Evolutionary conservation across 2,329 filamentous ascomycete species (phyloP).

Genomic region (Ophiostoma ulmi): DNA sequence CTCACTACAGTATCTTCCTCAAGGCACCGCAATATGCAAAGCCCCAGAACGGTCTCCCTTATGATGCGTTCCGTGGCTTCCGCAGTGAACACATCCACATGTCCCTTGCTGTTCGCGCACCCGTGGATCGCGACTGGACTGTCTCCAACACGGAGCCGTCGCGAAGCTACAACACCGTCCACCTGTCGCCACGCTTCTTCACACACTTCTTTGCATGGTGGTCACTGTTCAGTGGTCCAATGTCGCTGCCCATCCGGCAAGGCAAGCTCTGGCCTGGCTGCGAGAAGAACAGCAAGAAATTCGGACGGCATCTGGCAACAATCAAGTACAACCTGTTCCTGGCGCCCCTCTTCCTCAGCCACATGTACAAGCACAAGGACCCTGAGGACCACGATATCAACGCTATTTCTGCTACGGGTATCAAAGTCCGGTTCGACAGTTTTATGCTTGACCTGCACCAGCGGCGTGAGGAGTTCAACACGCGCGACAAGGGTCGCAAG

Average conservation of each 20-base stretch:
- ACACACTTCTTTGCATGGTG: conserved; percentile 98
- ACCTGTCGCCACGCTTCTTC: conserved; percentile 91
- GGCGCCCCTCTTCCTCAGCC: conserved; percentile 88
- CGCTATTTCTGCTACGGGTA: conserved; percentile 83
- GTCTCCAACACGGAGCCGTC: conserved; percentile 69
- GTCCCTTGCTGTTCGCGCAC: conserved; percentile 84
- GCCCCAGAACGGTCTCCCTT: conserved; percentile 48
- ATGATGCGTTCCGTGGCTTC: conserved; percentile 96
- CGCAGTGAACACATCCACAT: conserved; percentile 94
- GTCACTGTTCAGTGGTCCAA: conserved; percentile 89
- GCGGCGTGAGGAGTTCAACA: conserved; percentile 84
- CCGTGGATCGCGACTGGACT: conserved; percentile 80
- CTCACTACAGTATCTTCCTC: conserved; percentile 85
- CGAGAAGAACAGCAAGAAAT: conserved; percentile 98
- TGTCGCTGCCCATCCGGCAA: conserved; percentile 91
- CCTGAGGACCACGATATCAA: conserved; percentile 73
- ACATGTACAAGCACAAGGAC: conserved; percentile 98
- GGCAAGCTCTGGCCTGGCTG: conserved; percentile 84
- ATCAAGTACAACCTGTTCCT: conserved; percentile 95
- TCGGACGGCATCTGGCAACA: conserved; percentile 92
- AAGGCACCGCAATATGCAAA: conserved; percentile 73
- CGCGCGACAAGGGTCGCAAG: conserved; percentile 68
- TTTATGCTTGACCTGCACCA: conserved; percentile 97
- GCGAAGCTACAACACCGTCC: conserved; percentile 91
- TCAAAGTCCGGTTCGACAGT: conserved; percentile 92